A percentile compares a stretch with the other conserved stretches of the same genome.
Conservation (phyloP, 352 stramenopile species). For the Plasmopara muralis region DNA sequence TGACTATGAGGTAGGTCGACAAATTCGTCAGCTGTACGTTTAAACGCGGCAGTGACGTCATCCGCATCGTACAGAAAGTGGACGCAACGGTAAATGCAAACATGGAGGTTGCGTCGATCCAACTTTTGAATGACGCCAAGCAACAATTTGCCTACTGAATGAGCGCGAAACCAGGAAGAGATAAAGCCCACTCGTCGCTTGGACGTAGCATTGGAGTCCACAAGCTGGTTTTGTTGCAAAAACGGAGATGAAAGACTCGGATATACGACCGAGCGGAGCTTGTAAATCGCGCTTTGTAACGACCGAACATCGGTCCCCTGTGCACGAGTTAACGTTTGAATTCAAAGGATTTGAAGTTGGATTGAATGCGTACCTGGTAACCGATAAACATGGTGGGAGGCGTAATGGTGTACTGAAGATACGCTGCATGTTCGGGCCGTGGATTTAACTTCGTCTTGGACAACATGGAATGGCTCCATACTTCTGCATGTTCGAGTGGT, state of each 20-base stretch:
- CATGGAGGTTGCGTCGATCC: slow-evolving; percentile 43
- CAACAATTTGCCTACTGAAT: slow-evolving; percentile 63
- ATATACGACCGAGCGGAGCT: slow-evolving; percentile 26
- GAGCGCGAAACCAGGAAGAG: slow-evolving; percentile 55
- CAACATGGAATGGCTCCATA: neutral
- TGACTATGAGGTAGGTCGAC: slow-evolving; percentile 31
- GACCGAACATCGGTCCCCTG: slow-evolving; percentile 31
- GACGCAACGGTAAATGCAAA: slow-evolving; percentile 43
- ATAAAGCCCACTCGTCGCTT: slow-evolving; percentile 44
- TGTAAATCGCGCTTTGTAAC: slow-evolving; percentile 31
- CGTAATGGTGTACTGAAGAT: slow-evolving; percentile 56
- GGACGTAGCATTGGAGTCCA: neutral
- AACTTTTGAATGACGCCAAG: slow-evolving; percentile 45
- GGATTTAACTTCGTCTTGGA: neutral
- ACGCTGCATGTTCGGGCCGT: slow-evolving; percentile 30
- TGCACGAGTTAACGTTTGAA: neutral
- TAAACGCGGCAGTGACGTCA: slow-evolving; percentile 39
- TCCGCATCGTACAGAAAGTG: slow-evolving; percentile 46
- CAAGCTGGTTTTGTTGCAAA: neutral
- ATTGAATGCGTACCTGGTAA: slow-evolving; percentile 34
- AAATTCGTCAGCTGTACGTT: slow-evolving; percentile 37
- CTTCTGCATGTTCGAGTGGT: slow-evolving; percentile 7
- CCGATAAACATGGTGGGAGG: slow-evolving; percentile 60
- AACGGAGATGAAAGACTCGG: slow-evolving; percentile 27
- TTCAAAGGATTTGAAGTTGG: neutral